A percentile compares a stretch with the other conserved stretches of the same genome.
Conservation (phyloP, 306 rosid species). For the Cicer pinnatifidum region DNA sequence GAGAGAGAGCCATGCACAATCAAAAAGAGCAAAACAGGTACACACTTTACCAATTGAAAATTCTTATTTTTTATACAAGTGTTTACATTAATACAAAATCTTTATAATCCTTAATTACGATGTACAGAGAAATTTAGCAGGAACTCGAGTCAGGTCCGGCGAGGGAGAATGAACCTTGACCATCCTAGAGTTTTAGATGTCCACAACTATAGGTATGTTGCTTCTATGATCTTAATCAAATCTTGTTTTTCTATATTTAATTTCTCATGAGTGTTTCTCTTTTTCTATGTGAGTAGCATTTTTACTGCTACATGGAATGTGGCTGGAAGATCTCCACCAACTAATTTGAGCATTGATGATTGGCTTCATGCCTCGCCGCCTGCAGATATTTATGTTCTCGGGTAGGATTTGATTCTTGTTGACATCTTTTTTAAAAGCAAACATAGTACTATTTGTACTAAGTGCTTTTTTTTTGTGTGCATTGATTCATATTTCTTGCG, state of each 20-base stretch:
- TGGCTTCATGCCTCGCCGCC: slow-evolving; percentile 98
- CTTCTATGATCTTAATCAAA: slow-evolving; percentile 32
- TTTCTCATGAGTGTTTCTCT: slow-evolving; percentile 42
- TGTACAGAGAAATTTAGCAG: slow-evolving; percentile 84
- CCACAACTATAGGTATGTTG: slow-evolving; percentile 80
- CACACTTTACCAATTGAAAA: slow-evolving; percentile 35
- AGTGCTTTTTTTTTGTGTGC: no score
- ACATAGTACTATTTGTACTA: slow-evolving; percentile 12
- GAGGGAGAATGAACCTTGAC: slow-evolving; percentile 88
- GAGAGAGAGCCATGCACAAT: slow-evolving; percentile 90
- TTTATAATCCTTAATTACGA: slow-evolving; percentile 35
- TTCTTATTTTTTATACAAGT: not conserved
- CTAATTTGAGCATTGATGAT: slow-evolving; percentile 81
- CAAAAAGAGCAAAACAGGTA: slow-evolving; percentile 98
- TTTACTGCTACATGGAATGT: slow-evolving; percentile 99
- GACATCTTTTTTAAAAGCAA: slow-evolving; percentile 14
- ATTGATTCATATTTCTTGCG: no score
- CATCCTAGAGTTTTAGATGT: slow-evolving; percentile 94
- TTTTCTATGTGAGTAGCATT: slow-evolving; percentile 57
- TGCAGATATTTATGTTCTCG: slow-evolving; percentile 97
- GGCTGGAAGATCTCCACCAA: slow-evolving; percentile 96
- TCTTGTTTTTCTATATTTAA: slow-evolving; percentile 39
- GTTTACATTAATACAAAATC: not conserved
- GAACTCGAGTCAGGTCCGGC: slow-evolving; percentile 64
- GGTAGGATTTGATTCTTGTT: slow-evolving; percentile 57